These are phyloP conservation scores for Solanum hybrid DNA, from an alignment of 305 asterid species.

Conservation along the genomic window DNA sequence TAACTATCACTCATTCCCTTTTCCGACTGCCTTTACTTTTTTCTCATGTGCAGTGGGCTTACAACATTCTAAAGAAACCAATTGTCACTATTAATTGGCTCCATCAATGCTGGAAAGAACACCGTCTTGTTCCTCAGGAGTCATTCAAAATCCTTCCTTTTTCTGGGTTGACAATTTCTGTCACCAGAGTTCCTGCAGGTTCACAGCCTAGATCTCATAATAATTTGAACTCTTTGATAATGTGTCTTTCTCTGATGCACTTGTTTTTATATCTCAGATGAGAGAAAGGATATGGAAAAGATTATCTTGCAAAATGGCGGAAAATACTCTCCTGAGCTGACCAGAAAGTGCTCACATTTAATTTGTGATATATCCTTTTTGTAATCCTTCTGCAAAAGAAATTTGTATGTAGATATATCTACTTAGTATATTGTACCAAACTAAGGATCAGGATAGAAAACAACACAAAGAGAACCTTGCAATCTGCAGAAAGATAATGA, in stretches of 20 bases:
- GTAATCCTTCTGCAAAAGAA: conserved; percentile 9
- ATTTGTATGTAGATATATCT: not conserved
- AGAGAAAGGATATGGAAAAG: conserved; percentile 74
- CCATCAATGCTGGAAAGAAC: conserved; percentile 96
- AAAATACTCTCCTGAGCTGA: conserved; percentile 82
- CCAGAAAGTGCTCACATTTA: conserved; percentile 86
- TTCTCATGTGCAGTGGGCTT: conserved; percentile 65
- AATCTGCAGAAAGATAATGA: not conserved
- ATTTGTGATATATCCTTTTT: conserved; percentile 80
- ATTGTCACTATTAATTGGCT: conserved; percentile 76
- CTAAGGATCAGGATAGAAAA: not conserved
- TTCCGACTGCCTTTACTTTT: conserved; percentile 13
- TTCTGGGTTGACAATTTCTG: conserved; percentile 75
- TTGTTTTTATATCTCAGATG: conserved; percentile 39
- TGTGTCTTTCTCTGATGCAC: not conserved
- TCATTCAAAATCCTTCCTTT: conserved; percentile 81
- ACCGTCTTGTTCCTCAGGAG: conserved; percentile 90
- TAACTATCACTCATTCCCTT: not conserved
- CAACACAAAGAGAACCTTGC: not conserved
- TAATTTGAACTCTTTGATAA: not conserved
- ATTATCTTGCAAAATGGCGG: conserved; percentile 74
- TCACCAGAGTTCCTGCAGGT: conserved; percentile 84
- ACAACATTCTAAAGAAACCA: conserved; percentile 67
- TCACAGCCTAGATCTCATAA: conserved; percentile 7
- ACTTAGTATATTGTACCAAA: not conserved